Evolutionary conservation across 2,329 filamentous ascomycete genomes (phyloP).

Genomic region (Stylonectria norvegica): DNA sequence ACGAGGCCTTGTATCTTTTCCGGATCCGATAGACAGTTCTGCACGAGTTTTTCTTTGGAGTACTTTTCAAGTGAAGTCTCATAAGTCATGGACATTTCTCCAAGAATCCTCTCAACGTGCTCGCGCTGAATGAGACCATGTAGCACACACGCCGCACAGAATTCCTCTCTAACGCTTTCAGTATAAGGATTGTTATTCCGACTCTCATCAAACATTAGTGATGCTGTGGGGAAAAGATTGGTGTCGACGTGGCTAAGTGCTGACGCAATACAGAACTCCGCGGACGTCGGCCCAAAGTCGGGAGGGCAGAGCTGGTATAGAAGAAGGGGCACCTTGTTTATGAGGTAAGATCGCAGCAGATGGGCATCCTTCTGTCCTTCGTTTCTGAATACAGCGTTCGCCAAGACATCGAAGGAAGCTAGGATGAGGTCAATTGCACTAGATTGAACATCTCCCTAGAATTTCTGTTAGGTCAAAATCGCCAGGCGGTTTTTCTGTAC

Average conservation of each 20-base stretch:
- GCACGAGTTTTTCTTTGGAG: conserved; percentile 72
- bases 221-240: conserved; percentile 63
- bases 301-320: conserved; percentile 55
- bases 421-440: conserved; percentile 80
- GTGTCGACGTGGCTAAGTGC: conserved; percentile 79
- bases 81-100: conserved; percentile 78
- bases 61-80: conserved; percentile 72
- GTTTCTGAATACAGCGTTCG: conserved; percentile 74
- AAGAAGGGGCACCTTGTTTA: conserved; percentile 60
- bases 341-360: conserved; percentile 79
- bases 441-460: conserved; percentile 69
- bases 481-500: conserved; percentile 9
- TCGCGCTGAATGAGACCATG: conserved; percentile 78
- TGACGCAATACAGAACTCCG: conserved; percentile 67
- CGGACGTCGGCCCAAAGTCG: conserved; percentile 70
- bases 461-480: conserved; percentile 7
- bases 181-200: conserved; percentile 57
- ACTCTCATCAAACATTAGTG: conserved; percentile 56
- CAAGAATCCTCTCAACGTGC: conserved; percentile 75
- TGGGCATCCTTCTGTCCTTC: conserved; percentile 60
- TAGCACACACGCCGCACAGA: conserved; percentile 85
- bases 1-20: conserved; percentile 74
- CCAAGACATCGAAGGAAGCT: conserved; percentile 84
- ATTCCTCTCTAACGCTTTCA: conserved; percentile 63
- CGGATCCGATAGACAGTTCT: conserved; percentile 72